phyloP scores from a whole-genome alignment of 1,139 yeast genomes.

The Lodderomyces beijingensis region DNA sequence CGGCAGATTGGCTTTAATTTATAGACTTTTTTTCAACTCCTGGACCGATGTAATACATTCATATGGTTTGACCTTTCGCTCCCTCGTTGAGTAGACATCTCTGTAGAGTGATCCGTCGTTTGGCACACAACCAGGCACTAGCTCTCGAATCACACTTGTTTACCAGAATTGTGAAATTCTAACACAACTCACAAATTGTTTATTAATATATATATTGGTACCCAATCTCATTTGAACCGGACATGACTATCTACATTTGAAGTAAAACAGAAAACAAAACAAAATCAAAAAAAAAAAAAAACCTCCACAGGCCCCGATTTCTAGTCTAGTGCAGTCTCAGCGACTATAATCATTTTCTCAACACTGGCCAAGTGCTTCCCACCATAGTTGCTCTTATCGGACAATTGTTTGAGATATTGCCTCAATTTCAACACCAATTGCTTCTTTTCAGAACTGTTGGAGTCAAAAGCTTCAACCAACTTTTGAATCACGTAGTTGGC shows the following conservation, averaged over 20 bases:
- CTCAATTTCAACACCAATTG: constrained; percentile 58
- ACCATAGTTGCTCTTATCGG: constrained; percentile 45
- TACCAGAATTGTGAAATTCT: too few species aligned
- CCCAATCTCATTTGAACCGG: background rate
- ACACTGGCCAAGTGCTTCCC: constrained; percentile 88
- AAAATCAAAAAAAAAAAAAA: constrained; percentile 1
- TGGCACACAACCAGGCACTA: too few species aligned
- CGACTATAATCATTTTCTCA: constrained; percentile 64
- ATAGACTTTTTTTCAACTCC: too few species aligned
- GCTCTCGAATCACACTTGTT: too few species aligned
- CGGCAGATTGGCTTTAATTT: too few species aligned
- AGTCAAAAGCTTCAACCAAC: constrained; percentile 69
- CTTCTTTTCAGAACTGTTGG: constrained; percentile 63
- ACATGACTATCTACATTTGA: background rate
- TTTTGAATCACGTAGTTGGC: constrained; percentile 97
- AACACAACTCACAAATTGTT: too few species aligned
- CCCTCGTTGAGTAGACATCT: too few species aligned
- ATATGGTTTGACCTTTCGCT: too few species aligned
- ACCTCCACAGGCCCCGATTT: background rate
- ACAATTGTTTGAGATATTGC: constrained; percentile 57
- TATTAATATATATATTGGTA: background rate
- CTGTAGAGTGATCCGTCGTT: too few species aligned
- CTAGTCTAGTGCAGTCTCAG: constrained; percentile 45
- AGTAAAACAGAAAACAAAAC: constrained; percentile 1
- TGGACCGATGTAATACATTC: too few species aligned